Evolutionary conservation across 2,329 filamentous ascomycete species (phyloP).

Genomic region (Colletotrichum euphorbiae): DNA sequence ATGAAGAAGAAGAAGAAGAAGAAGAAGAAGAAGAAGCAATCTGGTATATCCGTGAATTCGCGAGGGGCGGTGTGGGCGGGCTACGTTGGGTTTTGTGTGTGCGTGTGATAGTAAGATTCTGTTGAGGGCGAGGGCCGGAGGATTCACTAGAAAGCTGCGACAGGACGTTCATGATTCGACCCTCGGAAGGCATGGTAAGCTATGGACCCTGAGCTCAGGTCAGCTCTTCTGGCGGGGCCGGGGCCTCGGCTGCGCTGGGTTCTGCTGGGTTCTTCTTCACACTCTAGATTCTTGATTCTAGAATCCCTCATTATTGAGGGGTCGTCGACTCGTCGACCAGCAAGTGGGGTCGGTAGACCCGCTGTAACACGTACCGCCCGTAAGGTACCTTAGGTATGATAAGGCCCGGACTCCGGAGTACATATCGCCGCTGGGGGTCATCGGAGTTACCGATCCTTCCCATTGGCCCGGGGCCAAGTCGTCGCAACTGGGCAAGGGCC

Average conservation of each 20-base stretch:
- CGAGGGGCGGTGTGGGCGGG: conserved; percentile 15
- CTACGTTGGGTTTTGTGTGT: conserved; percentile 10
- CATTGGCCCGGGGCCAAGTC: conserved; percentile 17
- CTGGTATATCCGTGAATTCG: not conserved
- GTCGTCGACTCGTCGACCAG: conserved; percentile 24
- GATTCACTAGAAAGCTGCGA: conserved; percentile 24
- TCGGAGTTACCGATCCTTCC: conserved; percentile 26
- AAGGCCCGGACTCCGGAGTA: conserved; percentile 39
- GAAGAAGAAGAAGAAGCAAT: not conserved
- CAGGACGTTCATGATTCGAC: conserved; percentile 38
- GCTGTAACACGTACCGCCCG: conserved; percentile 28
- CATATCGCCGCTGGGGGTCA: conserved; percentile 15
- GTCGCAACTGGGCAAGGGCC: conserved; percentile 7
- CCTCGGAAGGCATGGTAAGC: conserved; percentile 39
- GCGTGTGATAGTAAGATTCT: conserved; percentile 28
- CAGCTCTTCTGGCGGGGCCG: conserved; percentile 34
- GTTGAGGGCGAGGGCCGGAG: conserved; percentile 23
- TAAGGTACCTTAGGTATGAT: no score
- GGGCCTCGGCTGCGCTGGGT: not conserved
- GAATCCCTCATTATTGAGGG: conserved; percentile 38
- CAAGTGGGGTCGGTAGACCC: conserved; percentile 27
- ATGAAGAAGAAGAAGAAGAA: not conserved
- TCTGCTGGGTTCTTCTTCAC: conserved; percentile 31
- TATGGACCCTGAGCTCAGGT: conserved; percentile 40
- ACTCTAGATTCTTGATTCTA: conserved; percentile 39